Conservation (phyloP, 495 filamentous ascomycete genomes). For the Sabuloglossum arenarium region DNA sequence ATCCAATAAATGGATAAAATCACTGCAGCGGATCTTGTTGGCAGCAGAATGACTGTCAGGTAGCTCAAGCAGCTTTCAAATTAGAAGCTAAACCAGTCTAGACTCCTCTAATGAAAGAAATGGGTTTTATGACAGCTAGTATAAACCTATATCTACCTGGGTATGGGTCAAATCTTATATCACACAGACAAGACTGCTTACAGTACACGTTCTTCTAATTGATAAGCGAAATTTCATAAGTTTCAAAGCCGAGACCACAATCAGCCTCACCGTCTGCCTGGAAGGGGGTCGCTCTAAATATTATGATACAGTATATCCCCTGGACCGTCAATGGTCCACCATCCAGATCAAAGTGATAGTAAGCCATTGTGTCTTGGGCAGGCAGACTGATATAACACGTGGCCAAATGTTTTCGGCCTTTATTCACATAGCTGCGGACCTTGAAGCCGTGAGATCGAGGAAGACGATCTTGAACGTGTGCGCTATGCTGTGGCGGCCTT, state of each 20-base stretch:
- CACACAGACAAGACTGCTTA: too few species aligned
- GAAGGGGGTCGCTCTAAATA: not conserved
- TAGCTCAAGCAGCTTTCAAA: too few species aligned
- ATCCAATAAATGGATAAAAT: too few species aligned
- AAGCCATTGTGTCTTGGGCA: not conserved
- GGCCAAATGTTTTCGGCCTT: not conserved
- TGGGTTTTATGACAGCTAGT: too few species aligned
- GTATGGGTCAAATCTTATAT: too few species aligned
- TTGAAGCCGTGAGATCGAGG: not conserved
- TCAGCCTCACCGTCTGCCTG: not conserved
- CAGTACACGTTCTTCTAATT: not conserved
- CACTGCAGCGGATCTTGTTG: too few species aligned
- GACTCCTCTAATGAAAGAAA: too few species aligned
- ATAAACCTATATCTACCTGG: too few species aligned
- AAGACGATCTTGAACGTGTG: constrained; percentile 17
- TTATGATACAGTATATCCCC: not conserved
- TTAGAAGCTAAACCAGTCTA: too few species aligned
- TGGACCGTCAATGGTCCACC: not conserved
- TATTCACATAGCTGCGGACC: not conserved
- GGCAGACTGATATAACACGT: not conserved
- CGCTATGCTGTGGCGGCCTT: constrained; percentile 48
- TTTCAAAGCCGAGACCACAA: not conserved
- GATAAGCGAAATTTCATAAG: not conserved
- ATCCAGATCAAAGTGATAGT: not conserved
- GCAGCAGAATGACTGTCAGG: too few species aligned